phyloP scores from a whole-genome alignment of 176 grass and related monocot genomes.

The Juncus inflexus region DNA sequence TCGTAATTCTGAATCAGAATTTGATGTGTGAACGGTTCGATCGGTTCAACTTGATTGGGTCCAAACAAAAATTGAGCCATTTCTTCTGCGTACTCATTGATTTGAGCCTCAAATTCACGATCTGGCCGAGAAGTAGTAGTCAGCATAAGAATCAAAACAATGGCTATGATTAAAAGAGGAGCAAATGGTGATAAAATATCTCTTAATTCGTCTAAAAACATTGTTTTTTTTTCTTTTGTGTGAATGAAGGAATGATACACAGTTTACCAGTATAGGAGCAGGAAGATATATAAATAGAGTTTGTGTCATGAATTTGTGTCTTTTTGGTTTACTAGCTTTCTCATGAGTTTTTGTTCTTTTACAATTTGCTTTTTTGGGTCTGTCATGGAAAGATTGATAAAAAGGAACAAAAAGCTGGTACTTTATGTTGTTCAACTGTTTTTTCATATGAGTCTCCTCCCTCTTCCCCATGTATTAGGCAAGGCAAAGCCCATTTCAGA shows the following conservation, averaged over 20 bases:
- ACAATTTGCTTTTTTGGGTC: conserved; percentile 18
- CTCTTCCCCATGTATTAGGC: conserved; percentile 7
- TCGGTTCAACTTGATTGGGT: conserved; percentile 15
- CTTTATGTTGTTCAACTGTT: conserved; percentile 27
- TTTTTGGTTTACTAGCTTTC: conserved; percentile 34
- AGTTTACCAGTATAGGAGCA: neutral
- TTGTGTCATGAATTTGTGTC: conserved; percentile 27
- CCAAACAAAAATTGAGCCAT: conserved; percentile 55
- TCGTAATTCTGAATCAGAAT: neutral
- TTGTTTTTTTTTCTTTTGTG: neutral
- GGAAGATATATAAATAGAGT: conserved; percentile 23
- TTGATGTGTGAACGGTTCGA: neutral
- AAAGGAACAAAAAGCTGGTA: conserved; percentile 3
- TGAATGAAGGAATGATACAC: neutral
- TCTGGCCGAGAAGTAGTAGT: neutral
- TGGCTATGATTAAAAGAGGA: conserved; percentile 44
- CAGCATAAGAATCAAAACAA: conserved; percentile 39
- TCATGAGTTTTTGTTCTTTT: conserved; percentile 23
- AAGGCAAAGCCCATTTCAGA: neutral
- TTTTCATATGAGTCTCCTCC: neutral
- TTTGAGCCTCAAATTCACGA: conserved; percentile 27
- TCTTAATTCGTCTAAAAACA: conserved; percentile 27
- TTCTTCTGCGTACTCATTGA: conserved; percentile 41
- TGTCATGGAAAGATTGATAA: conserved; percentile 29
- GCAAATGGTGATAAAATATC: conserved; percentile 30